A percentile compares a stretch with the other conserved stretches of the same genome.
phyloP scores from a whole-genome alignment of 1,284 basidiomycete genomes.

The Xerocomus nothofagi region DNA sequence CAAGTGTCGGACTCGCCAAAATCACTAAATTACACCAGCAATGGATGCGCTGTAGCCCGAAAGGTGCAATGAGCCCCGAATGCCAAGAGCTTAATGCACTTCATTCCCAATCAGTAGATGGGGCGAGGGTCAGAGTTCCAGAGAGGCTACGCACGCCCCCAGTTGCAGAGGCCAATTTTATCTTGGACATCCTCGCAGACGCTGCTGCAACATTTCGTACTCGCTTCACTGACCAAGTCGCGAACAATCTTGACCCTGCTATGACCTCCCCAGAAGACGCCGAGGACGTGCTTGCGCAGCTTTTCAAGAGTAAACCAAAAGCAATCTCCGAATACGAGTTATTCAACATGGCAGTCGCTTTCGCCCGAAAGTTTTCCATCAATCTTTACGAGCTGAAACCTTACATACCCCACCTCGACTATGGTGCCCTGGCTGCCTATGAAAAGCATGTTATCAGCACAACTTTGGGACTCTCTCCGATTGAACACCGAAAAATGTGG shows the following conservation, averaged over 20 bases:
- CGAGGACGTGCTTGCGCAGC: slow-evolving; percentile 40
- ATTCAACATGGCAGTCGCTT: slow-evolving; percentile 47
- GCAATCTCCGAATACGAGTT: slow-evolving; percentile 60
- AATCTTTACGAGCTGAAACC: slow-evolving; percentile 39
- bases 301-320: slow-evolving; percentile 50
- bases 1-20: slow-evolving; percentile 52
- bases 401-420: slow-evolving; percentile 52
- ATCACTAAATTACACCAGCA: slow-evolving; percentile 55
- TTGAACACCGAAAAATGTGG: slow-evolving; percentile 52
- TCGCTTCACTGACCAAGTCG: slow-evolving; percentile 37
- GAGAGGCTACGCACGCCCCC: slow-evolving; percentile 39
- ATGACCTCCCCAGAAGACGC: slow-evolving; percentile 38
- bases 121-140: slow-evolving; percentile 47
- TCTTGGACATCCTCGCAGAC: slow-evolving; percentile 52
- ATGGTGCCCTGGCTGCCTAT: slow-evolving; percentile 49
- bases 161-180: slow-evolving; percentile 43
- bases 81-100: slow-evolving; percentile 69
- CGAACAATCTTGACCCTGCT: slow-evolving; percentile 24
- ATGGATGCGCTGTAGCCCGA: slow-evolving; percentile 54
- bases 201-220: slow-evolving; percentile 47
- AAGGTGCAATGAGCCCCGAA: slow-evolving; percentile 59
- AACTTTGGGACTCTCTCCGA: slow-evolving; percentile 39
- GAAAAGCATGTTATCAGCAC: slow-evolving; percentile 54
- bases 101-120: slow-evolving; percentile 67
- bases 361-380: slow-evolving; percentile 46